Evolutionary conservation across 805 yeast species (phyloP).

Genomic region (Metschnikowia bowlesiae): DNA sequence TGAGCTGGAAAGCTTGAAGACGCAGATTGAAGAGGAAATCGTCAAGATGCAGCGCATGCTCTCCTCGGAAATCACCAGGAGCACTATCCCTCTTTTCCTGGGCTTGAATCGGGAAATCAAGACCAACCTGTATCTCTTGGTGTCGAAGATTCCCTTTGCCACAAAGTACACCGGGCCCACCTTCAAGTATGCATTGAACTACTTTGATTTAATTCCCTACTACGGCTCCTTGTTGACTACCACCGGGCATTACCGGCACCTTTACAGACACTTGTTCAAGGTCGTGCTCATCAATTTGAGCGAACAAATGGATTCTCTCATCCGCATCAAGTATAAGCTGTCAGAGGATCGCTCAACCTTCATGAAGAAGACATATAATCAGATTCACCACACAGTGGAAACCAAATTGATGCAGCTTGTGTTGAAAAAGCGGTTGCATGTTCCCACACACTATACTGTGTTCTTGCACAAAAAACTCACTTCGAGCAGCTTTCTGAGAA

Average conservation of each 20-base stretch:
- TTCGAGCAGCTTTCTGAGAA: constrained; percentile 25
- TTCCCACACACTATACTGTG: constrained; percentile 20
- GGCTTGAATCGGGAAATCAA: constrained; percentile 17
- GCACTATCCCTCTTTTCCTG: constrained; percentile 17
- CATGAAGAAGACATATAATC: constrained; percentile 22
- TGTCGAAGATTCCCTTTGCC: constrained; percentile 11
- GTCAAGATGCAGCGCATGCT: constrained; percentile 23
- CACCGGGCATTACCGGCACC: constrained; percentile 19
- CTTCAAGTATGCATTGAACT: constrained; percentile 26
- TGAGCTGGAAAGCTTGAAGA: constrained; percentile 16
- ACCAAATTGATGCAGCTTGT: constrained; percentile 24
- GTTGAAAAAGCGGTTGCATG: constrained; percentile 13
- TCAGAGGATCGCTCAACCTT: constrained; percentile 25
- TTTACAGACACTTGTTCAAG: constrained; percentile 33
- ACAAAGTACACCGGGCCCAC: constrained; percentile 16
- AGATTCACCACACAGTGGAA: constrained; percentile 26
- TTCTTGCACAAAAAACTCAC: constrained; percentile 23
- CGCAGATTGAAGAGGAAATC: constrained; percentile 25
- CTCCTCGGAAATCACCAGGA: constrained; percentile 24
- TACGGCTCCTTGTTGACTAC: constrained; percentile 25
- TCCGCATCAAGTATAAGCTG: constrained; percentile 32
- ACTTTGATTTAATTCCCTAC: constrained; percentile 34
- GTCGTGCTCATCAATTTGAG: constrained; percentile 34
- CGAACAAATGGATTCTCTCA: constrained; percentile 35
- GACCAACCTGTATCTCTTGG: constrained; percentile 27